phyloP scores from a whole-genome alignment of 768 basidiomycete genomes.

The Phylloporus sp. region DNA sequence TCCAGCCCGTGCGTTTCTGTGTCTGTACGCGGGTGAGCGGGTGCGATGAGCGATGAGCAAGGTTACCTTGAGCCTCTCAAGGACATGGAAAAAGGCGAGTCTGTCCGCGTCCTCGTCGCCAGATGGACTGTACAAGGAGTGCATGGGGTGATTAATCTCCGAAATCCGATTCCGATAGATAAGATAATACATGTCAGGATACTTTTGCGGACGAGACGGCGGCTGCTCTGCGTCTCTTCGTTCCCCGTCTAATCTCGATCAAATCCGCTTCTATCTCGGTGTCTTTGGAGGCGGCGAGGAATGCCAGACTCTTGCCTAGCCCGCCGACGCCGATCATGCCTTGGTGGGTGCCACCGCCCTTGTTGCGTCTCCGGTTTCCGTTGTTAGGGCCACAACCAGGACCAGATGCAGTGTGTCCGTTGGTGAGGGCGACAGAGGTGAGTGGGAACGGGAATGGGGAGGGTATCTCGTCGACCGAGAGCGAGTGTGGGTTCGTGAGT shows the following conservation, averaged over 20 bases:
- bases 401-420: constrained; percentile 30
- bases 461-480: constrained; percentile 80
- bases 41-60: background rate
- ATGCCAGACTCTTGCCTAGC: constrained; percentile 65
- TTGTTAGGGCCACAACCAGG: constrained; percentile 39
- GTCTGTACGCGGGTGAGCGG: constrained; percentile 47
- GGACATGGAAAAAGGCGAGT: constrained; percentile 85
- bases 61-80: constrained; percentile 81
- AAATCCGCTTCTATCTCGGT: constrained; percentile 70
- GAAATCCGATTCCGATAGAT: constrained; percentile 25
- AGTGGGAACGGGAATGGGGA: constrained; percentile 79
- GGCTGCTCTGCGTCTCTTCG: constrained; percentile 45
- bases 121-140: constrained; percentile 50
- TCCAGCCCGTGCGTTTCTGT: constrained; percentile 95
- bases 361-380: constrained; percentile 39
- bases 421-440: constrained; percentile 46
- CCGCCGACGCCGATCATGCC: constrained; percentile 56
- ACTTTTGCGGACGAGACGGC: constrained; percentile 30
- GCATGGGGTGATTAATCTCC: constrained; percentile 10
- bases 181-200: constrained; percentile 27
- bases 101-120: constrained; percentile 59
- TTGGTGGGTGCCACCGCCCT: constrained; percentile 50
- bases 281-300: constrained; percentile 58
- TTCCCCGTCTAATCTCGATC: constrained; percentile 71
- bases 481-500: constrained; percentile 76